Evolutionary conservation across 352 stramenopile species (phyloP).

Genomic region (Phytophthora pinifolia): DNA sequence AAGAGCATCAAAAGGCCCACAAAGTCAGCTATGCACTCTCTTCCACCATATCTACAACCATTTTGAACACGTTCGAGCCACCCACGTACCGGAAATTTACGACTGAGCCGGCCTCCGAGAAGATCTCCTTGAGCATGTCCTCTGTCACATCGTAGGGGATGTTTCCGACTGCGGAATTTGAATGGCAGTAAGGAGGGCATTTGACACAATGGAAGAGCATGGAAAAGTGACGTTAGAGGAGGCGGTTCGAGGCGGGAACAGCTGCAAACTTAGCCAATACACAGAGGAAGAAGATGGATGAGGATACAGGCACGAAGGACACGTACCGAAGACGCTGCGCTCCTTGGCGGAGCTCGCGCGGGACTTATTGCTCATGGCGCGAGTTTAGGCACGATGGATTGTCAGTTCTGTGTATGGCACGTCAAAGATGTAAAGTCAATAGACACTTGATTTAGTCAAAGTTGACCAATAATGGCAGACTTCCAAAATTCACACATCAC

Average conservation of each 20-base stretch:
- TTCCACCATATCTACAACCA: not conserved
- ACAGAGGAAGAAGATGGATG: constrained; percentile 6
- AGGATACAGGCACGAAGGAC: not conserved
- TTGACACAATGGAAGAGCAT: too few species aligned
- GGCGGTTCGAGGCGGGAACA: not conserved
- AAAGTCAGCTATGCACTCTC: constrained; percentile 2
- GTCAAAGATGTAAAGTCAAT: not conserved
- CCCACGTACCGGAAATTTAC: constrained; percentile 77
- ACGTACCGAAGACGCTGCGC: constrained; percentile 85
- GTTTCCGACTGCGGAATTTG: constrained; percentile 69
- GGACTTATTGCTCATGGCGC: constrained; percentile 46
- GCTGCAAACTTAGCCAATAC: constrained; percentile 3
- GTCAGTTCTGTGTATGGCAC: not conserved
- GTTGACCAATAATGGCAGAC: too few species aligned
- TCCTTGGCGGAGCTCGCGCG: constrained; percentile 75
- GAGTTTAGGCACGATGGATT: constrained; percentile 10
- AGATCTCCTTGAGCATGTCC: constrained; percentile 87
- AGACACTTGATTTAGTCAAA: too few species aligned
- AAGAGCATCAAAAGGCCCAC: constrained; percentile 2
- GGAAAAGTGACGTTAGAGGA: constrained; percentile 11
- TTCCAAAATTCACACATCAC: too few species aligned
- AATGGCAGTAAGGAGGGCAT: constrained; percentile 9
- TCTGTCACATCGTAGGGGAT: constrained; percentile 90
- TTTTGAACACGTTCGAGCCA: not conserved
- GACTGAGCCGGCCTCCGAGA: constrained; percentile 80